These are phyloP conservation scores for Exophiala alcalophila DNA, from an alignment of 2,329 filamentous ascomycete species.

Conservation along the genomic window DNA sequence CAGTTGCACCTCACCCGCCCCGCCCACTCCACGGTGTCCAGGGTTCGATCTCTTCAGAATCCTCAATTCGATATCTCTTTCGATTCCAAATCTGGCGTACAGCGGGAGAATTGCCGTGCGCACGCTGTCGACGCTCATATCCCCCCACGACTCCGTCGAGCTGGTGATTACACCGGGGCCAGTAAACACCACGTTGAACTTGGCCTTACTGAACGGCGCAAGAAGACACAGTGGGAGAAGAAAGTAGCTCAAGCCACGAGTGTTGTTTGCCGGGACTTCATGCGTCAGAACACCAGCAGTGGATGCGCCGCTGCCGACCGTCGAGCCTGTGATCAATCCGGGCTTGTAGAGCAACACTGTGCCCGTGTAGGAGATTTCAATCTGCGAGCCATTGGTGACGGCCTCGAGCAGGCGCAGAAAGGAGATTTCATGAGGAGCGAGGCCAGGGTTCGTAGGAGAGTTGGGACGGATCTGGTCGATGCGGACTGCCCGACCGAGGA, in stretches of 20 bases:
- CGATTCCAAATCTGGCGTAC: conserved; percentile 87
- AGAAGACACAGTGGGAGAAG: conserved; percentile 83
- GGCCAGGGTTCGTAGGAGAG: conserved; percentile 81
- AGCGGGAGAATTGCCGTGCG: conserved; percentile 88
- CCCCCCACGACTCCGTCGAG: conserved; percentile 70
- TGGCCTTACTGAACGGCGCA: conserved; percentile 87
- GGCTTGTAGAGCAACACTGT: conserved; percentile 90
- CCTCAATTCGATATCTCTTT: conserved; percentile 77
- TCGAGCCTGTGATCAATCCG: conserved; percentile 83
- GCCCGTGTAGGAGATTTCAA: conserved; percentile 95
- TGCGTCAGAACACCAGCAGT: conserved; percentile 74
- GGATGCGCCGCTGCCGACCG: conserved; percentile 69
- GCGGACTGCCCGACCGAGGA: conserved; percentile 84
- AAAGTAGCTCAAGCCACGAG: conserved; percentile 85
- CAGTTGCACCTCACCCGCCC: conserved; percentile 88
- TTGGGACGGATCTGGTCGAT: conserved; percentile 90
- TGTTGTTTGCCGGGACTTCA: conserved; percentile 71
- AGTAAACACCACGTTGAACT: conserved; percentile 84
- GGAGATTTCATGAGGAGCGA: conserved; percentile 89
- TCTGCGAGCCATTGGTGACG: conserved; percentile 89
- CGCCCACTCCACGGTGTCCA: conserved; percentile 70
- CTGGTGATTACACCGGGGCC: conserved; percentile 91
- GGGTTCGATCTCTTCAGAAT: conserved; percentile 77
- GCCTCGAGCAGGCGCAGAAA: conserved; percentile 92
- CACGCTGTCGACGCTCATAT: conserved; percentile 89